Conservation (phyloP, 2,329 filamentous ascomycete genomes). For the Lojkania enalia region DNA sequence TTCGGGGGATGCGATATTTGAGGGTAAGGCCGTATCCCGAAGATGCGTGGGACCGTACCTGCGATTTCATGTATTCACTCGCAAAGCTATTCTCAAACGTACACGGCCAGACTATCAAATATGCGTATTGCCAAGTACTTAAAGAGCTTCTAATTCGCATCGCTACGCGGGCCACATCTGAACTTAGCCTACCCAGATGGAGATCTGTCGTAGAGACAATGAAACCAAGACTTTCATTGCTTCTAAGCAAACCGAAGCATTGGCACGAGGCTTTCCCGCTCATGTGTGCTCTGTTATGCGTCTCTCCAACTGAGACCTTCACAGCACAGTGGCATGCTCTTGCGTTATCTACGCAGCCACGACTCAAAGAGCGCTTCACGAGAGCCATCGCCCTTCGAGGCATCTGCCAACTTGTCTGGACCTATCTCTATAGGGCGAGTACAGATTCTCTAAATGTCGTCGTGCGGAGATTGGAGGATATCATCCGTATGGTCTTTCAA, state of each 20-base stretch:
- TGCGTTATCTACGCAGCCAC: slow-evolving; percentile 74
- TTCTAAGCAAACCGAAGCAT: slow-evolving; percentile 89
- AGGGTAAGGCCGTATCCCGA: slow-evolving; percentile 74
- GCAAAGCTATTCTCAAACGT: slow-evolving; percentile 81
- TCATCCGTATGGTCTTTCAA: slow-evolving; percentile 82
- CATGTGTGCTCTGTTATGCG: slow-evolving; percentile 83
- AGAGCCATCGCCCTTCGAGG: slow-evolving; percentile 83
- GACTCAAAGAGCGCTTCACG: slow-evolving; percentile 80
- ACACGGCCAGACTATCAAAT: slow-evolving; percentile 87
- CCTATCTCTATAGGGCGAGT: slow-evolving; percentile 79
- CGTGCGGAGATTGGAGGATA: slow-evolving; percentile 82
- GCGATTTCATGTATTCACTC: slow-evolving; percentile 82
- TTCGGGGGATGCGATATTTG: slow-evolving; percentile 89
- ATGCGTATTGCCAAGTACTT: slow-evolving; percentile 90
- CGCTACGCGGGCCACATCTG: slow-evolving; percentile 75
- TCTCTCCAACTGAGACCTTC: slow-evolving; percentile 83
- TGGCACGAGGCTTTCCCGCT: slow-evolving; percentile 89
- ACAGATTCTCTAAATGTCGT: slow-evolving; percentile 70
- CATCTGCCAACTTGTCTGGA: slow-evolving; percentile 89
- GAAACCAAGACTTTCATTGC: slow-evolving; percentile 75
- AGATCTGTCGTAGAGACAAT: slow-evolving; percentile 79
- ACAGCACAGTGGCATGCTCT: slow-evolving; percentile 84
- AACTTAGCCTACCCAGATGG: slow-evolving; percentile 84
- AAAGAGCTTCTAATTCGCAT: slow-evolving; percentile 85
- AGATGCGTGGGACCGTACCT: slow-evolving; percentile 80